Conservation (phyloP, 306 rosid genomes). For the Acacia confusa region DNA sequence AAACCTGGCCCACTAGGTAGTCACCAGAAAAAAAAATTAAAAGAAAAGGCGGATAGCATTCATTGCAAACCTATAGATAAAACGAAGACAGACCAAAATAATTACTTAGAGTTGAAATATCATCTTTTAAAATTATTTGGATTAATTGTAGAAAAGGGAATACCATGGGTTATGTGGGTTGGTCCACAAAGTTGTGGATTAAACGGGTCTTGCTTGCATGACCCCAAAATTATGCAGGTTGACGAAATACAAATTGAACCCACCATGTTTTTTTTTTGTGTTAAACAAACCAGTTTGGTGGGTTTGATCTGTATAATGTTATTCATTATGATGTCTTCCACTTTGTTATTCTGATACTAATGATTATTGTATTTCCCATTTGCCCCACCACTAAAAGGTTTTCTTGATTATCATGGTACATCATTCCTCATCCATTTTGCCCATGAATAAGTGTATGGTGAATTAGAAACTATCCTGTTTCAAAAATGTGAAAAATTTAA, state of each 20-base stretch:
- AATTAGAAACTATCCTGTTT: neutral
- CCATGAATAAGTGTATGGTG: neutral
- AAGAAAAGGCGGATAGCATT: neutral
- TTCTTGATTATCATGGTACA: neutral
- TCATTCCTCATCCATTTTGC: neutral
- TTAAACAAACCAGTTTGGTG: neutral
- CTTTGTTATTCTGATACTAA: neutral
- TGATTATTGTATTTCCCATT: neutral
- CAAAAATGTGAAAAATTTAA: neutral
- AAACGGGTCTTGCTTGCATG: neutral
- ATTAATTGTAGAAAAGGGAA: neutral
- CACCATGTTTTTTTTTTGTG: neutral
- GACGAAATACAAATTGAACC: neutral
- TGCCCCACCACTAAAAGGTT: neutral
- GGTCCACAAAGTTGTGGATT: neutral
- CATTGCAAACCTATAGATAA: neutral
- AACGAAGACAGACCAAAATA: neutral
- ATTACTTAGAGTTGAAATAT: neutral
- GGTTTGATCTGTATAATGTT: neutral
- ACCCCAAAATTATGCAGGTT: neutral
- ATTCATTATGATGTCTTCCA: neutral
- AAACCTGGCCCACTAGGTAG: neutral
- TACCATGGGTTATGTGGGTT: neutral
- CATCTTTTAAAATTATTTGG: neutral
- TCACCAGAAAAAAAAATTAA: neutral